Conservation (phyloP, 148 eudicot genomes). For the Cornus kousa region DNA sequence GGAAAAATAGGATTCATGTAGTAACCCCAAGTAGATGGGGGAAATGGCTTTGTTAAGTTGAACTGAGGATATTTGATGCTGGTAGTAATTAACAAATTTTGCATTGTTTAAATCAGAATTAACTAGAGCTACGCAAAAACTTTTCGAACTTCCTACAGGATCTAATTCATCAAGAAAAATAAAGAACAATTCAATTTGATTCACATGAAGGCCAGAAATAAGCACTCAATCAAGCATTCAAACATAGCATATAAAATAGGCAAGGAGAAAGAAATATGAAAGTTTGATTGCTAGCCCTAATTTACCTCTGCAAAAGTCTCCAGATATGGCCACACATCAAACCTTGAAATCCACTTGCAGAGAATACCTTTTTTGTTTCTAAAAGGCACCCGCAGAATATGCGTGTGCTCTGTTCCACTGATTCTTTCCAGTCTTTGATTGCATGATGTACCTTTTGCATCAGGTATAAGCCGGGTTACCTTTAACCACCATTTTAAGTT, state of each 20-base stretch:
- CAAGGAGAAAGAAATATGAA: background rate
- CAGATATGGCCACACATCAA: constrained; percentile 45
- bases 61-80: too few relatives aligned
- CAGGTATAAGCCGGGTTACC: constrained; percentile 40
- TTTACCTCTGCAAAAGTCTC: constrained; percentile 43
- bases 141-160: background rate
- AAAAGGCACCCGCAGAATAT: constrained; percentile 42
- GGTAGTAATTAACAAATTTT: too few relatives aligned
- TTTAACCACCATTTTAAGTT: constrained; percentile 4
- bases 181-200: background rate
- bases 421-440: constrained; percentile 36
- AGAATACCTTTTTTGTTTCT: constrained; percentile 38
- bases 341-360: constrained; percentile 46
- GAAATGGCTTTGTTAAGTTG: too few relatives aligned
- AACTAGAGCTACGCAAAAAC: background rate
- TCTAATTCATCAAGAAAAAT: background rate
- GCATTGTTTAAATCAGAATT: too few relatives aligned
- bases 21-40: too few relatives aligned
- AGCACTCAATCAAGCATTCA: background rate
- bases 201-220: background rate
- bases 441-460: constrained; percentile 44
- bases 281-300: background rate
- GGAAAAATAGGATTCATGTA: too few relatives aligned
- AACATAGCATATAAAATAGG: background rate
- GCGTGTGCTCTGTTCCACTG: constrained; percentile 35